Evolutionary conservation across 2,329 filamentous ascomycete genomes (phyloP).

Genomic region (Aspergillus unguis): DNA sequence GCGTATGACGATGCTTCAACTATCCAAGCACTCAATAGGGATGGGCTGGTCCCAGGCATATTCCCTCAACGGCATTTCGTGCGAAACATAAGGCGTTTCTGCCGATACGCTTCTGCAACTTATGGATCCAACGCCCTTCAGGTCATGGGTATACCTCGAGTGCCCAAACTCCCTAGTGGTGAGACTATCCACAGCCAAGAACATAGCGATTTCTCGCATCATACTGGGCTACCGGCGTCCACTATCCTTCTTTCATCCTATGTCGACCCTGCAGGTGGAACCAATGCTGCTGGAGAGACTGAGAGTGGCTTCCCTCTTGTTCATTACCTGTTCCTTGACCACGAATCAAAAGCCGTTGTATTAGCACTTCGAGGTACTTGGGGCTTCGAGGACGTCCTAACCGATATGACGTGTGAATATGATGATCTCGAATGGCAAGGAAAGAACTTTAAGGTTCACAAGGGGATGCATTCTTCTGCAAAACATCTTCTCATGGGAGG

Average conservation of each 20-base stretch:
- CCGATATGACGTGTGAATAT: conserved; percentile 72
- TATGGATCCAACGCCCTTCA: conserved; percentile 47
- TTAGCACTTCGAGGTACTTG: conserved; percentile 69
- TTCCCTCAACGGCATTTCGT: conserved; percentile 47
- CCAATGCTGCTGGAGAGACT: conserved; percentile 62
- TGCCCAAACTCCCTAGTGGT: conserved; percentile 29
- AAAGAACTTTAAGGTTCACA: conserved; percentile 66
- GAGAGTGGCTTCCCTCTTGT: conserved; percentile 67
- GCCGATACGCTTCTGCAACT: conserved; percentile 47
- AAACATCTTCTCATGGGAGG: conserved; percentile 64
- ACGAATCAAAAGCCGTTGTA: conserved; percentile 68
- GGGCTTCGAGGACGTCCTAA: conserved; percentile 70
- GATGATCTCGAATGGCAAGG: conserved; percentile 60
- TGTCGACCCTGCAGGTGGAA: conserved; percentile 65
- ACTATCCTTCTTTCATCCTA: conserved; percentile 64
- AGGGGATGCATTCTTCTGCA: conserved; percentile 70
- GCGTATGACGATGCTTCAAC: conserved; percentile 47
- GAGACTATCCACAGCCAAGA: conserved; percentile 39
- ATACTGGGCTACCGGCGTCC: conserved; percentile 44
- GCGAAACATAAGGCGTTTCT: conserved; percentile 46
- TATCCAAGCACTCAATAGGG: conserved; percentile 41
- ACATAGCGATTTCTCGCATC: conserved; percentile 45
- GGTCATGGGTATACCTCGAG: conserved; percentile 44
- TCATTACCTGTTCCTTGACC: conserved; percentile 69
- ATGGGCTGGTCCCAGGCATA: conserved; percentile 45